Conservation (phyloP, 306 rosid genomes). For the Abrus precatorius region DNA sequence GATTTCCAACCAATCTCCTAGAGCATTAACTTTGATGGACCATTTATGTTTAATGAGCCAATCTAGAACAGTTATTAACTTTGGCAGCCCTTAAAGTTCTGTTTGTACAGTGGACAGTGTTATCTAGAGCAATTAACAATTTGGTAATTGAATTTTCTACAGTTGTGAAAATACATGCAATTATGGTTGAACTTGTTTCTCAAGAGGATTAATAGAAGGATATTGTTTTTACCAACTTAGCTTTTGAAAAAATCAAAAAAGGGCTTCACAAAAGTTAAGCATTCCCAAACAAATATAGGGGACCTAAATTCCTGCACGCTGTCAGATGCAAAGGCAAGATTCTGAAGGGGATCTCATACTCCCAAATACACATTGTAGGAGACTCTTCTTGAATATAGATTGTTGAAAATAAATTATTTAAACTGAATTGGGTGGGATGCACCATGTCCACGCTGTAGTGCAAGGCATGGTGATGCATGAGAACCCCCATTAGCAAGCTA, state of each 20-base stretch:
- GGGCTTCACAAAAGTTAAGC: too few species aligned
- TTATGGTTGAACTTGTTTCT: too few species aligned
- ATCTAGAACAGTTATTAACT: constrained; percentile 16
- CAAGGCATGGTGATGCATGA: background rate
- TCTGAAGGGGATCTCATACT: background rate
- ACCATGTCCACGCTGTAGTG: background rate
- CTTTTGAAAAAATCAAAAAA: too few species aligned
- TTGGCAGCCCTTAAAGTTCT: constrained; percentile 1
- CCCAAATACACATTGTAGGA: background rate
- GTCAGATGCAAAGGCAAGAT: background rate
- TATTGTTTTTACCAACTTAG: too few species aligned
- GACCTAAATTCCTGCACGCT: background rate
- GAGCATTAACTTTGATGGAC: background rate
- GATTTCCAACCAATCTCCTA: constrained; percentile 2
- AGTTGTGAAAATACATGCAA: background rate
- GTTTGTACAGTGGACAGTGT: background rate
- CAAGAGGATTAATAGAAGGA: too few species aligned
- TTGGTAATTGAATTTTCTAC: background rate
- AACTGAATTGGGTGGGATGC: background rate
- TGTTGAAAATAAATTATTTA: background rate
- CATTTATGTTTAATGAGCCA: background rate
- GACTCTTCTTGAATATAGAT: background rate
- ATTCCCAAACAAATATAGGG: background rate
- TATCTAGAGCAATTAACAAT: background rate
- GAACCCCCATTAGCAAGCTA: constrained; percentile 25